Percentiles rank a stretch among this genome's conserved stretches.
phyloP scores from a whole-genome alignment of 2,329 filamentous ascomycete genomes.

The Penicillium sp. region DNA sequence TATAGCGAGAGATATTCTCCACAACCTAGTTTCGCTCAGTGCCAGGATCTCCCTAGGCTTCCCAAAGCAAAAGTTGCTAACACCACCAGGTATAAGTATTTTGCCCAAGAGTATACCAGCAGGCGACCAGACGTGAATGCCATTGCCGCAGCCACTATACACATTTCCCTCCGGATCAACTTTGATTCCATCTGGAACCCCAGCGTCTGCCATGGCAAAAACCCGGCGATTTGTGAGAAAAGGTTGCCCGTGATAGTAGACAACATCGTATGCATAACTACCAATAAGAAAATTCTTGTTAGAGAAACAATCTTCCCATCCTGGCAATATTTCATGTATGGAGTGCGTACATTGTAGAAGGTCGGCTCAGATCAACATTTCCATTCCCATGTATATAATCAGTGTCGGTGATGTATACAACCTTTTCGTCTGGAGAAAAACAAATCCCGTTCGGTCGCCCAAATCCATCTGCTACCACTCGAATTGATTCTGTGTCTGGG shows the following conservation, averaged over 20 bases:
- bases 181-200: constrained; percentile 47
- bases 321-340: no score
- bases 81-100: no score
- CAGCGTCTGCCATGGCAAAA: constrained; percentile 42
- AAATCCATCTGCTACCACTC: constrained; percentile 40
- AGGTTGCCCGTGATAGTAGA: not conserved
- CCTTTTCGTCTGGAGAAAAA: constrained; percentile 41
- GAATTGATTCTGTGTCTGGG: constrained; percentile 37
- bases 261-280: constrained; percentile 48
- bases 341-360: no score
- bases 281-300: no score
- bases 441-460: constrained; percentile 45
- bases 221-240: constrained; percentile 29
- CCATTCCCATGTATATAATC: constrained; percentile 11
- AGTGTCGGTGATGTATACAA: constrained; percentile 45
- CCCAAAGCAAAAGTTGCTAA: no score
- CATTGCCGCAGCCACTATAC: constrained; percentile 53
- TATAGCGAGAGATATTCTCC: no score
- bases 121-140: constrained; percentile 55
- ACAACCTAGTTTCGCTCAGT: no score
- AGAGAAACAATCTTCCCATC: no score
- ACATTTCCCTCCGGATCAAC: constrained; percentile 53
- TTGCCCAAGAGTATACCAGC: no score
- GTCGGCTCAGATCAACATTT: not conserved
- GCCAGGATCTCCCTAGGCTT: no score